Conservation (phyloP, 495 filamentous ascomycete species). For the Cairneyella variabilis region DNA sequence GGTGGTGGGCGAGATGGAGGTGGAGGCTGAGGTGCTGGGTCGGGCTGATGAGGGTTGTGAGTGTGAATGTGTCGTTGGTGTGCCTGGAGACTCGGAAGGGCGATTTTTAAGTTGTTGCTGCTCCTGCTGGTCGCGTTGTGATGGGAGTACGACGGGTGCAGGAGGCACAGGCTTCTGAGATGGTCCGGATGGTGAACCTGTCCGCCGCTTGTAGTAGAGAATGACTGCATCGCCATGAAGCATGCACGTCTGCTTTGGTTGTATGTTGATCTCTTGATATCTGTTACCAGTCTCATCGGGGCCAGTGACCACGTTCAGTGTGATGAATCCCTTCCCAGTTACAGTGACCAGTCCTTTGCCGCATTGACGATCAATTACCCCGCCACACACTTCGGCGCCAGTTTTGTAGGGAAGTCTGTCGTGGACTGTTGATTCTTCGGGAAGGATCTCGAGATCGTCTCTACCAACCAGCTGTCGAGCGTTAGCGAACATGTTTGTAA, state of each 20-base stretch:
- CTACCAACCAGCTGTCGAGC: neutral
- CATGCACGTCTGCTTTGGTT: conserved; percentile 13
- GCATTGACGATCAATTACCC: neutral
- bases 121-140: neutral
- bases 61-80: too few species aligned
- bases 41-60: neutral
- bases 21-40: neutral
- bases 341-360: neutral
- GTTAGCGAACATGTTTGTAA: neutral
- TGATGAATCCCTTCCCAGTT: conserved; percentile 7
- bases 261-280: conserved; percentile 4
- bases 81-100: too few species aligned
- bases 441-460: neutral
- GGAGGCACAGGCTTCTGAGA: neutral
- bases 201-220: neutral
- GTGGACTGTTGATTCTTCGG: conserved; percentile 5
- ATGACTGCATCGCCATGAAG: conserved; percentile 6
- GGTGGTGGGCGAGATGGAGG: neutral
- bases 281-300: neutral
- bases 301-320: neutral
- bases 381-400: conserved; percentile 1
- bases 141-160: neutral
- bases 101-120: too few species aligned
- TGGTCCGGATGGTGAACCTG: neutral
- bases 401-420: conserved; percentile 6